Percentiles rank a stretch among this genome's conserved stretches.
Evolutionary conservation across 78 protist genomes (phyloP).

Genomic region (Guillardia theta): DNA sequence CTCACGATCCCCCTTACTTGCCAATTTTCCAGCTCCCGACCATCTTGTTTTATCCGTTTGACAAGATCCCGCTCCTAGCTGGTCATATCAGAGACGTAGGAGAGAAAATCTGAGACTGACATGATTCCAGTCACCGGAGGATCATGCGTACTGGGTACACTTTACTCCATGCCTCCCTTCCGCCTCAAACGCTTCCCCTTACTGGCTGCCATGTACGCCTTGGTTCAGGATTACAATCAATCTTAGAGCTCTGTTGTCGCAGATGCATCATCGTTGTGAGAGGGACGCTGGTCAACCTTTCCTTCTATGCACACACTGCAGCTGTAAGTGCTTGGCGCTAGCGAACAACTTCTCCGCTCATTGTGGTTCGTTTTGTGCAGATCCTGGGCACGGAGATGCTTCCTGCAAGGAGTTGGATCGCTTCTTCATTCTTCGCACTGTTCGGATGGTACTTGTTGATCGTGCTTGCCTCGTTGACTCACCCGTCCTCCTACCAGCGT

Average conservation of each 20-base stretch:
- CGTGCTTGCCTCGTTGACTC: not conserved
- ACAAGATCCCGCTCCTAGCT: not conserved
- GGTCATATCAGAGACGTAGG: no score
- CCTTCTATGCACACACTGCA: conserved; percentile 42
- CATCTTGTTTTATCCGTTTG: not conserved
- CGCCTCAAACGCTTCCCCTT: conserved; percentile 53
- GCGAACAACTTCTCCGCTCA: not conserved
- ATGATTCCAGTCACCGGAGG: not conserved
- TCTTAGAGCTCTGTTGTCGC: not conserved
- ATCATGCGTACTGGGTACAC: conserved; percentile 15
- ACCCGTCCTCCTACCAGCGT: not conserved
- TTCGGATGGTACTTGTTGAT: not conserved
- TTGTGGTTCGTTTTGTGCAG: not conserved
- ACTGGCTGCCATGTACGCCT: not conserved
- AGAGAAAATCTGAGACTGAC: no score
- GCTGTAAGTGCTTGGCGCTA: not conserved
- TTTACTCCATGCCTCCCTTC: conserved; percentile 41
- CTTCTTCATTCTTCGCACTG: not conserved
- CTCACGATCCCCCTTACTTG: no score
- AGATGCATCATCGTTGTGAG: conserved; percentile 35
- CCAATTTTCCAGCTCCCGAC: no score
- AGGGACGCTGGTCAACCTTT: conserved; percentile 37
- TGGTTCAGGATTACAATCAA: not conserved
- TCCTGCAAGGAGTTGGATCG: not conserved
- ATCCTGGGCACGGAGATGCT: not conserved